A percentile compares a stretch with the other conserved stretches of the same genome.
phyloP scores from a whole-genome alignment of 306 rosid species.

The Aeschynomene evenia region DNA sequence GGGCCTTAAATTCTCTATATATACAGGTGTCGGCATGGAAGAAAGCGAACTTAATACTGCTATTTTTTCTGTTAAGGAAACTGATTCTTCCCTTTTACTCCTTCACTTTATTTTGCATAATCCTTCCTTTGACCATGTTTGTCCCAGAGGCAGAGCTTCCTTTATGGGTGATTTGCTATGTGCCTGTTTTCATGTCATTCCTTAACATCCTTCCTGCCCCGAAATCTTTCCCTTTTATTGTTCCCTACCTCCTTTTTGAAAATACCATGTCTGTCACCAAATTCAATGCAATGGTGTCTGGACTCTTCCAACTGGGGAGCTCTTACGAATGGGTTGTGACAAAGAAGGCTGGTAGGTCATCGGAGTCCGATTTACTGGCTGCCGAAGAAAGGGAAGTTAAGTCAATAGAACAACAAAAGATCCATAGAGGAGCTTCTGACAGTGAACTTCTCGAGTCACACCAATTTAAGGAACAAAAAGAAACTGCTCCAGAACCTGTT shows the following conservation, averaged over 20 bases:
- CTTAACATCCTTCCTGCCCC: conserved; percentile 94
- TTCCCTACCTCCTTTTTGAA: conserved; percentile 90
- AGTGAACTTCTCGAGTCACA: conserved; percentile 62
- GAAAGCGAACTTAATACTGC: conserved; percentile 81
- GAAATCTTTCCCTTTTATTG: conserved; percentile 86
- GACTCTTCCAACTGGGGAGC: conserved; percentile 90
- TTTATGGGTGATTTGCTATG: conserved; percentile 87
- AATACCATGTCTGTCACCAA: conserved; percentile 98
- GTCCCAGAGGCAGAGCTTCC: conserved; percentile 98
- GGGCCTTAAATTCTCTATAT: conserved; percentile 21
- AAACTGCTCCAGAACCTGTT: conserved; percentile 39
- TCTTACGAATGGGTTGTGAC: conserved; percentile 96
- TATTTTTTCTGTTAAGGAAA: conserved; percentile 87
- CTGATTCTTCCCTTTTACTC: conserved; percentile 93
- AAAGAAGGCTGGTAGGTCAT: conserved; percentile 91
- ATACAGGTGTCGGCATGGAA: conserved; percentile 86
- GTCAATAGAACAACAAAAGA: conserved; percentile 53
- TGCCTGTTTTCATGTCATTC: conserved; percentile 83
- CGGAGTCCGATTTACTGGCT: conserved; percentile 74
- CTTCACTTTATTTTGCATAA: conserved; percentile 92
- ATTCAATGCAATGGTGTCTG: conserved; percentile 95
- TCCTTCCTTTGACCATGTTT: conserved; percentile 95
- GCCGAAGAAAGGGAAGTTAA: conserved; percentile 70
- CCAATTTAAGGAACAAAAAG: conserved; percentile 53
- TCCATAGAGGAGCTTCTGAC: conserved; percentile 70